Evolutionary conservation across 2,329 filamentous ascomycete species (phyloP).

Genomic region (Trichoderma afroharzianum): DNA sequence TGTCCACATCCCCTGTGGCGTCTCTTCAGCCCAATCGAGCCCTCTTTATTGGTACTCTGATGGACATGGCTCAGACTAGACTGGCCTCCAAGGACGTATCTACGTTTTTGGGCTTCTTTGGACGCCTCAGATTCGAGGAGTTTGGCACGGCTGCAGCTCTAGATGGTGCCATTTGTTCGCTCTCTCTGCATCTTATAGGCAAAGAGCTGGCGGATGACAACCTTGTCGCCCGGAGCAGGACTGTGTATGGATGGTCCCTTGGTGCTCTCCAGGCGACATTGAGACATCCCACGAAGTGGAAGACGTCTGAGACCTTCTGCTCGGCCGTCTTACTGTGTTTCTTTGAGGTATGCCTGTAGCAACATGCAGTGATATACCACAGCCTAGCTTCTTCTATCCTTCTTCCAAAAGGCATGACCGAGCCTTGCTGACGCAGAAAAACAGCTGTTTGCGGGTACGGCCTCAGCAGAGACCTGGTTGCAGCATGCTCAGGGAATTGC

Average conservation of each 20-base stretch:
- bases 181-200: constrained; percentile 37
- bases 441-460: constrained; percentile 42
- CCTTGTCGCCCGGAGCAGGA: constrained; percentile 34
- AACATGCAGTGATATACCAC: background rate
- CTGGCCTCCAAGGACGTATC: constrained; percentile 22
- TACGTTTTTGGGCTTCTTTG: constrained; percentile 27
- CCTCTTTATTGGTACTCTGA: constrained; percentile 32
- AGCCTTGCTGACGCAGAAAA: constrained; percentile 18
- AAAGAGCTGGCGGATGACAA: constrained; percentile 31
- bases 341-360: constrained; percentile 32
- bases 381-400: background rate
- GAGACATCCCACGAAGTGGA: constrained; percentile 37
- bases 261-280: constrained; percentile 34
- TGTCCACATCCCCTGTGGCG: constrained; percentile 17
- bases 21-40: constrained; percentile 25
- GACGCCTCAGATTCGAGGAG: constrained; percentile 27
- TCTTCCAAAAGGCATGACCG: background rate
- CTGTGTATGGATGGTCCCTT: constrained; percentile 38
- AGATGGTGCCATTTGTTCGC: constrained; percentile 37
- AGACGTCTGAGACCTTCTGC: constrained; percentile 39
- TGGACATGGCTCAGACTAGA: constrained; percentile 24
- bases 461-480: constrained; percentile 35
- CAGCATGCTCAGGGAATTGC: constrained; percentile 38
- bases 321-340: constrained; percentile 39
- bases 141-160: constrained; percentile 35